Evolutionary conservation across 352 stramenopile species (phyloP).

Genomic region (Globisporangium rhizosaccharum): DNA sequence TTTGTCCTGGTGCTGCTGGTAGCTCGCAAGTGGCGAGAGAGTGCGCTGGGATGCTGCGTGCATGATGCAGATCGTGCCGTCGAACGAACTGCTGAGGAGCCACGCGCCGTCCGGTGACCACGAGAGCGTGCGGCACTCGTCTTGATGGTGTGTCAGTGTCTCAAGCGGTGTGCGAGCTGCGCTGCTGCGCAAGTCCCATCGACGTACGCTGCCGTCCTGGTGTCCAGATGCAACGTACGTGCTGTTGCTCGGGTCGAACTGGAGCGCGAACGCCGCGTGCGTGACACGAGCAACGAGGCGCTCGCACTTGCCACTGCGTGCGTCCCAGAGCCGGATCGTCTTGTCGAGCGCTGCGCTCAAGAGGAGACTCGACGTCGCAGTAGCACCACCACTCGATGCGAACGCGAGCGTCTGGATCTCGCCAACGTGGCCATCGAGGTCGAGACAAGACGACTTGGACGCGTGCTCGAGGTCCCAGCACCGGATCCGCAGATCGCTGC

Average conservation of each 20-base stretch:
- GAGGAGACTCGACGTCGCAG: slow-evolving; percentile 16
- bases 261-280: slow-evolving; percentile 35
- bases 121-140: slow-evolving; percentile 55
- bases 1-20: slow-evolving; percentile 57
- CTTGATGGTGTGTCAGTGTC: slow-evolving; percentile 28
- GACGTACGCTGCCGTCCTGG: slow-evolving; percentile 46
- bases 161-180: slow-evolving; percentile 15
- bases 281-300: slow-evolving; percentile 32
- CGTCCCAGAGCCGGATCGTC: slow-evolving; percentile 68
- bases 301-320: slow-evolving; percentile 41
- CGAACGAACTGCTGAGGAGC: slow-evolving; percentile 56
- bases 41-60: not conserved
- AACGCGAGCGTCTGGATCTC: slow-evolving; percentile 57
- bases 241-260: slow-evolving; percentile 34
- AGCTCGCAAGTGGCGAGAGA: slow-evolving; percentile 40
- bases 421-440: slow-evolving; percentile 56
- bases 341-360: slow-evolving; percentile 44
- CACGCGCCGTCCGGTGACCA: slow-evolving; percentile 58
- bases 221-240: slow-evolving; percentile 40
- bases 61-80: slow-evolving; percentile 50
- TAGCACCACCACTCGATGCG: not conserved
- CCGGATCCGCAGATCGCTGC: slow-evolving; percentile 37
- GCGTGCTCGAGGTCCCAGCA: slow-evolving; percentile 44
- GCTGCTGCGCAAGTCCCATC: slow-evolving; percentile 55
- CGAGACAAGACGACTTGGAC: slow-evolving; percentile 14